Base-by-base conservation (phyloP, 2,329 filamentous ascomycete species). In the Drechslerella dactyloides region DNA sequence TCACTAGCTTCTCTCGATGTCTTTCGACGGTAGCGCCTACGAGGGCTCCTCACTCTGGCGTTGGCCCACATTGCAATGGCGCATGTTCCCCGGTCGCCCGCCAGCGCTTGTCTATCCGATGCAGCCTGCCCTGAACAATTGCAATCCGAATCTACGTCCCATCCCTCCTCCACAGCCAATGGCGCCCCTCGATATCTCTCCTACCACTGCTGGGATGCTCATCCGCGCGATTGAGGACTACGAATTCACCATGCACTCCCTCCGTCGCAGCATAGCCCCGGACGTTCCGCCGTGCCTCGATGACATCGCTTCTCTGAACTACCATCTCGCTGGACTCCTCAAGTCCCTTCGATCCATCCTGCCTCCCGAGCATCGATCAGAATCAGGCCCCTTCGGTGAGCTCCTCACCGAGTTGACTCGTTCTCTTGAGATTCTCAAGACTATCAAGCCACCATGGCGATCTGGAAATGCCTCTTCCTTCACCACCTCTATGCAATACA, bases 211-310 rank as follows among this genome's bases (percentile, higher is more conserved):
- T 6, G 44, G 42, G 1, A 56, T 50, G 1, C 23, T 59, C 17
- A 58, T 69, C 24, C 17, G 46, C 4, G 57, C 52, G 7, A 57
- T 69, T 6, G 64, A 62, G 7, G 64, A 69, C 15, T 69, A 69
- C 24, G 57, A 69, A 42, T 21, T 42, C 2, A 27, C 17, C 4
- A 46, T 58, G 42, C 24, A 48, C 6, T 19, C 4, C 10, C 15
- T 62, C n/a, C 42, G 56, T 21, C 52, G 42, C 23, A 30, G 17
- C 10, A 55, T 51, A 8, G 35, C 19, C 11, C 64, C 51, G n/a
- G 46, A 53, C 7, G 33, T 69, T 27, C 40, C 27, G 21, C 44
- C 48, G 13, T 30, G 33, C 6, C 2, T 23, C 8, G 7, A 42
- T 21, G 42, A 57, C 21, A 44, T 69, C n/a, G 3, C 24, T 19